A percentile compares a stretch with the other conserved stretches of the same genome.
Evolutionary conservation across 2,329 filamentous ascomycete genomes (phyloP).

Genomic region (Cordyceps militaris): DNA sequence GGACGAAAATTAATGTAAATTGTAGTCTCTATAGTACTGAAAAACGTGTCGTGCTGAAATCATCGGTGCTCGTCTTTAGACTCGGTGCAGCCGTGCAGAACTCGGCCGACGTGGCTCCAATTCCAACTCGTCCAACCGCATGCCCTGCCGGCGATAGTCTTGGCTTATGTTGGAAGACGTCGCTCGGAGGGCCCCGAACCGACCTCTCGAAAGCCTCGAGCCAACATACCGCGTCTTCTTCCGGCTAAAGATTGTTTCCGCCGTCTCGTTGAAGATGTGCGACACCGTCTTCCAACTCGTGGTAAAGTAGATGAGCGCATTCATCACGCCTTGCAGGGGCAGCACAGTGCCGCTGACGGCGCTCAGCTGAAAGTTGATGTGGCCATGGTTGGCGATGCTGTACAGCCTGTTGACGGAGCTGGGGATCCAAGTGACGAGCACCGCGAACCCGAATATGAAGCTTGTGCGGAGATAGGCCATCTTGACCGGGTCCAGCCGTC

Average conservation of each 20-base stretch:
- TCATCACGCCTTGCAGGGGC: constrained; percentile 75
- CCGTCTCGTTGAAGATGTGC: constrained; percentile 20
- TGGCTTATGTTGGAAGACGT: background rate
- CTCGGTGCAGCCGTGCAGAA: background rate
- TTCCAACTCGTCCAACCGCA: constrained; percentile 2
- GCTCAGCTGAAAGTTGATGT: constrained; percentile 56
- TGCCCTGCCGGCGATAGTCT: background rate
- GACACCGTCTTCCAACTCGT: constrained; percentile 45
- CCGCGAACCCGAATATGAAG: constrained; percentile 53
- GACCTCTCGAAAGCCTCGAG: background rate
- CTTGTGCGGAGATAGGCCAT: constrained; percentile 53
- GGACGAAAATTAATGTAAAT: constrained; percentile 2
- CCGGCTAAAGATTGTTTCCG: constrained; percentile 14
- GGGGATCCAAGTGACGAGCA: constrained; percentile 54
- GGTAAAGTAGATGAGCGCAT: constrained; percentile 66
- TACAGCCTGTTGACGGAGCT: constrained; percentile 70
- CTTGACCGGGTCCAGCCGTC: constrained; percentile 45
- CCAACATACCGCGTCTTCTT: constrained; percentile 1
- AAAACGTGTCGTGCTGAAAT: background rate
- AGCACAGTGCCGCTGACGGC: constrained; percentile 64
- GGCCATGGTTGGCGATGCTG: constrained; percentile 45
- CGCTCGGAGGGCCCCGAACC: background rate
- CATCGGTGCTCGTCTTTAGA: background rate
- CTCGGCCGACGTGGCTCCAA: background rate
- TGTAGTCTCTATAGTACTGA: background rate